Percentiles rank a stretch among this genome's conserved stretches.
phyloP scores from a whole-genome alignment of 306 rosid genomes.

The Fragaria vesca region DNA sequence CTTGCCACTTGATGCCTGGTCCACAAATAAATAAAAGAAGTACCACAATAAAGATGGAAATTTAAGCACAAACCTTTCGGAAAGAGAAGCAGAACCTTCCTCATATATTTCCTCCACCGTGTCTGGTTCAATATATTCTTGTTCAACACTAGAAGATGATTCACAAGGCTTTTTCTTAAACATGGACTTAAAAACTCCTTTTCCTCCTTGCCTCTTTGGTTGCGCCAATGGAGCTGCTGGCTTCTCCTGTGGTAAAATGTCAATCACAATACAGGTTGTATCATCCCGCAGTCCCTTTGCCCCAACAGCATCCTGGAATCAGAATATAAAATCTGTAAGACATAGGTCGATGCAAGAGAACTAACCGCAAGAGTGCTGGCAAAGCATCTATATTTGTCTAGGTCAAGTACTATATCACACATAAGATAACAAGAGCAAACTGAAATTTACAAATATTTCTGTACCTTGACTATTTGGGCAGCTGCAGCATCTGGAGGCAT shows the following conservation, averaged over 20 bases:
- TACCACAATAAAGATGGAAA: not conserved
- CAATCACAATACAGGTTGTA: conserved; percentile 92
- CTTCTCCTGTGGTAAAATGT: conserved; percentile 77
- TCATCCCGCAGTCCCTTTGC: conserved; percentile 99
- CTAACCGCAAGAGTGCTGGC: conserved; percentile 18
- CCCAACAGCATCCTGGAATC: conserved; percentile 78
- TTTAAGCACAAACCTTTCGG: conserved; percentile 71
- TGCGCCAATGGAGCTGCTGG: conserved; percentile 52
- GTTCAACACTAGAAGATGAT: conserved; percentile 67
- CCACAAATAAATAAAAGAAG: not conserved
- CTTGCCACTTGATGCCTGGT: not conserved
- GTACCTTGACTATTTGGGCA: conserved; percentile 84
- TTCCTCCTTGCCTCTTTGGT: conserved; percentile 68
- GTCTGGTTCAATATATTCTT: conserved; percentile 77
- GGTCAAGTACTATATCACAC: conserved; percentile 14
- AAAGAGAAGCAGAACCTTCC: conserved; percentile 96
- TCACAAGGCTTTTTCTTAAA: conserved; percentile 72
- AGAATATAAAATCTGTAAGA: conserved; percentile 19
- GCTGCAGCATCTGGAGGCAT: conserved; percentile 83
- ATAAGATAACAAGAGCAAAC: conserved; percentile 21
- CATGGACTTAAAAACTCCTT: conserved; percentile 83
- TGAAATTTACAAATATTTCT: conserved; percentile 20
- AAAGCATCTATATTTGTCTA: conserved; percentile 14
- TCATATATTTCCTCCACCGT: conserved; percentile 80
- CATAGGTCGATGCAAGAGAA: not conserved